Evolutionary conservation across 2,329 filamentous ascomycete genomes (phyloP).

Genomic region (Colletotrichum salicis): DNA sequence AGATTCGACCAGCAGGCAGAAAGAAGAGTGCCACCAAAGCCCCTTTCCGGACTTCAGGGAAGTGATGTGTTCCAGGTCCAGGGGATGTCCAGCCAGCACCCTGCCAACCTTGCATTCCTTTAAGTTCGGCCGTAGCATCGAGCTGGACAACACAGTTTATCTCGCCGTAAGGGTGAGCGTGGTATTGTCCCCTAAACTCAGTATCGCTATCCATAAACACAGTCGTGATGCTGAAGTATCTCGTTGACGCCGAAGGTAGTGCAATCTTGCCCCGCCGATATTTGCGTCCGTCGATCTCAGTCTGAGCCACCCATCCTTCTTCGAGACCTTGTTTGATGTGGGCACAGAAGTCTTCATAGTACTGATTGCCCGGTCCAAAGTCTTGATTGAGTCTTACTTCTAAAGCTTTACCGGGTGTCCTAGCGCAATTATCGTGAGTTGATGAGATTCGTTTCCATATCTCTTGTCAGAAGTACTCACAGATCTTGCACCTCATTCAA

Average conservation of each 20-base stretch:
- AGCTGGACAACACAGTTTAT: constrained; percentile 66
- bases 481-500: constrained; percentile 45
- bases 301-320: constrained; percentile 58
- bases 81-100: constrained; percentile 66
- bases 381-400: constrained; percentile 54
- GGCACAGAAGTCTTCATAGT: constrained; percentile 54
- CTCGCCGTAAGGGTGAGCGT: constrained; percentile 64
- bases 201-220: constrained; percentile 66
- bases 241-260: constrained; percentile 56
- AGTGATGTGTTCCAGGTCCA: constrained; percentile 66
- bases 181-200: constrained; percentile 60
- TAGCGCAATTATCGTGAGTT: constrained; percentile 26
- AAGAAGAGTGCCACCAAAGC: constrained; percentile 65
- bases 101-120: constrained; percentile 67
- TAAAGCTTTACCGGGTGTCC: constrained; percentile 58
- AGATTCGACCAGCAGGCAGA: constrained; percentile 64
- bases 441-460: not conserved
- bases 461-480: constrained; percentile 37
- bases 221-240: constrained; percentile 66
- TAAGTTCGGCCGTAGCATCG: constrained; percentile 59
- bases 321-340: constrained; percentile 51
- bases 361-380: constrained; percentile 54
- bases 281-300: constrained; percentile 54
- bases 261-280: constrained; percentile 60
- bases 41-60: constrained; percentile 62